phyloP scores from a whole-genome alignment of 1,284 basidiomycete genomes.

The Ceratobasidium sp. region DNA sequence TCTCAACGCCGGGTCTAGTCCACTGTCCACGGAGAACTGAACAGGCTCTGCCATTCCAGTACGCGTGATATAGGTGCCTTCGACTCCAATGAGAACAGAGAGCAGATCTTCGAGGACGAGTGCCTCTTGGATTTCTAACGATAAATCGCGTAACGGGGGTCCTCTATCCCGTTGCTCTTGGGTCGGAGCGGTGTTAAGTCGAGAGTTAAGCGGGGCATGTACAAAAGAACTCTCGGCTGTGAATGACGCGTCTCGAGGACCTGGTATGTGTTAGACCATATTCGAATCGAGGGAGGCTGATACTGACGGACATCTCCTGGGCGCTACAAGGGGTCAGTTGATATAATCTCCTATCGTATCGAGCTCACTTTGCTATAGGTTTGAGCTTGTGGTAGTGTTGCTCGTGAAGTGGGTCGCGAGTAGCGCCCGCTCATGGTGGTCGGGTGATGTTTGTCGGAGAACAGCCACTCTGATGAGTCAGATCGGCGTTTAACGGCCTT shows the following conservation, averaged over 20 bases:
- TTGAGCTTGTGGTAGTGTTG: conserved; percentile 19
- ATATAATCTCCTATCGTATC: background rate
- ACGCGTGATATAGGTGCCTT: conserved; percentile 88
- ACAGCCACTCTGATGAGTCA: background rate
- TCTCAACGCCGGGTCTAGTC: conserved; percentile 83
- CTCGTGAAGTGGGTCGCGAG: conserved; percentile 34
- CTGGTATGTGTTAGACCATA: background rate
- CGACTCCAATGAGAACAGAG: conserved; percentile 92
- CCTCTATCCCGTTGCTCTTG: conserved; percentile 67
- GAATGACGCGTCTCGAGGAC: conserved; percentile 42
- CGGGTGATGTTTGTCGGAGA: conserved; percentile 12
- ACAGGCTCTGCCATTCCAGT: conserved; percentile 68
- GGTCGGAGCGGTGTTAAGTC: conserved; percentile 62
- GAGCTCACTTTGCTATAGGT: conserved; percentile 33
- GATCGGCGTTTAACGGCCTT: background rate
- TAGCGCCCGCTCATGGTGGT: conserved; percentile 36
- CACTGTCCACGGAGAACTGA: background rate
- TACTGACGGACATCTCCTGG: conserved; percentile 34
- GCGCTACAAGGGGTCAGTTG: conserved; percentile 16
- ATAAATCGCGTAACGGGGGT: conserved; percentile 75
- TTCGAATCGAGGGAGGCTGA: background rate
- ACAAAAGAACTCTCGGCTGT: conserved; percentile 80
- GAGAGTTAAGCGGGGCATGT: conserved; percentile 83
- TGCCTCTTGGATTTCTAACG: conserved; percentile 90
- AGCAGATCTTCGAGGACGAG: conserved; percentile 92